phyloP scores from a whole-genome alignment of 768 basidiomycete species.

The Amanita polypyramis region DNA sequence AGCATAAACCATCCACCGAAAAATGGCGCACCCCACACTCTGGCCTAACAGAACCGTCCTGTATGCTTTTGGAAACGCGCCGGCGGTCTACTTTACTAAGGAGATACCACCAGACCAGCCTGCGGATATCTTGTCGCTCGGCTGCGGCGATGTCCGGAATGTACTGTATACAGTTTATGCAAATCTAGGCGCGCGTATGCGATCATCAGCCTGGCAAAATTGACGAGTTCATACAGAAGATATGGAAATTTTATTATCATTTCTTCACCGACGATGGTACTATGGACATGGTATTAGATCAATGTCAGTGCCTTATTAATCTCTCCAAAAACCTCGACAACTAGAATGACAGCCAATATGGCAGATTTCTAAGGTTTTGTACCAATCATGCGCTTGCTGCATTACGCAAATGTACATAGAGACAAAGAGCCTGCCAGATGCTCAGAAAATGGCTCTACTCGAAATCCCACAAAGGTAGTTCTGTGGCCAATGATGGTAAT shows the following conservation, averaged over 20 bases:
- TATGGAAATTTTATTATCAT: slow-evolving; percentile 42
- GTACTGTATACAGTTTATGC: slow-evolving; percentile 30
- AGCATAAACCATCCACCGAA: too few species aligned
- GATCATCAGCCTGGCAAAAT: background rate
- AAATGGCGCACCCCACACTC: too few species aligned
- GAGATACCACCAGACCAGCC: slow-evolving; percentile 29
- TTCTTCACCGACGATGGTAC: slow-evolving; percentile 30
- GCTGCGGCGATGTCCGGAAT: slow-evolving; percentile 39
- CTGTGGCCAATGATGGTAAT: too few species aligned
- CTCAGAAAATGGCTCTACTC: too few species aligned
- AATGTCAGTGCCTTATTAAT: slow-evolving; percentile 28
- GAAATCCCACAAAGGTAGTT: too few species aligned
- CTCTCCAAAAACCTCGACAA: slow-evolving; percentile 20
- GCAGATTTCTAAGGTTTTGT: slow-evolving; percentile 16
- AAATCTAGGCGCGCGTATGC: slow-evolving; percentile 14
- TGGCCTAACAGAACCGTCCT: too few species aligned
- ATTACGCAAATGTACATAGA: too few species aligned
- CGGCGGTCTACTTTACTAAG: slow-evolving; percentile 31
- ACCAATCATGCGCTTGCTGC: too few species aligned
- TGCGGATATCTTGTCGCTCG: slow-evolving; percentile 31
- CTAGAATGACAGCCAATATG: slow-evolving; percentile 33
- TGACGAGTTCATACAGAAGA: slow-evolving; percentile 5
- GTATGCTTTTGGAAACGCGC: slow-evolving; percentile 43
- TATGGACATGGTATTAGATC: slow-evolving; percentile 21
- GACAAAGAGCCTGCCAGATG: too few species aligned